A percentile compares a stretch with the other conserved stretches of the same genome.
Evolutionary conservation across 441 rosid species (phyloP).

Genomic region (Aquilaria agallochum): DNA sequence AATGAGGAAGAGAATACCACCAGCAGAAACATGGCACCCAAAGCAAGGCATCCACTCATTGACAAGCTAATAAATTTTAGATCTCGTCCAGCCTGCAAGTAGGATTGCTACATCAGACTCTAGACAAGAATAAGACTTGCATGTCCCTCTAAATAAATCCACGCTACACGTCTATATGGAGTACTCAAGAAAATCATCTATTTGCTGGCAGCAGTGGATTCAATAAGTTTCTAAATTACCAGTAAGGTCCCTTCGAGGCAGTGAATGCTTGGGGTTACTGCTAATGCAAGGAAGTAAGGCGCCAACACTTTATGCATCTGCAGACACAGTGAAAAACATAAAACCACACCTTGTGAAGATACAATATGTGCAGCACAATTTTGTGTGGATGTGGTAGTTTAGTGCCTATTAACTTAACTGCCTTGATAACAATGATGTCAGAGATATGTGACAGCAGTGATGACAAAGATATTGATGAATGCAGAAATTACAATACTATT

Average conservation of each 20-base stretch:
- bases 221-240: conserved; percentile 35
- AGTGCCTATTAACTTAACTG: too few species aligned
- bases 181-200: too few species aligned
- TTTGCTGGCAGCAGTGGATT: background rate
- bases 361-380: too few species aligned
- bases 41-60: conserved; percentile 67
- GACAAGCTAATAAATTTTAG: conserved; percentile 71
- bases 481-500: too few species aligned
- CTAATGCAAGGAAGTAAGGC: conserved; percentile 67
- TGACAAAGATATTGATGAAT: too few species aligned
- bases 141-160: too few species aligned
- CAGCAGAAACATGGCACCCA: conserved; percentile 59
- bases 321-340: conserved; percentile 6
- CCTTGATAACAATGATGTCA: too few species aligned
- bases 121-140: too few species aligned
- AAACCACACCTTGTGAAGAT: too few species aligned
- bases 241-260: conserved; percentile 89
- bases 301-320: conserved; percentile 91
- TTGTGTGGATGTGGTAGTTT: too few species aligned
- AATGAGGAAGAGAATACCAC: conserved; percentile 30
- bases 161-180: too few species aligned
- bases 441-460: too few species aligned
- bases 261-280: conserved; percentile 62
- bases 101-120: background rate
- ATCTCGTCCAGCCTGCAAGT: conserved; percentile 87